Conservation (phyloP, 768 basidiomycete genomes). For the Lentinula sp. region DNA sequence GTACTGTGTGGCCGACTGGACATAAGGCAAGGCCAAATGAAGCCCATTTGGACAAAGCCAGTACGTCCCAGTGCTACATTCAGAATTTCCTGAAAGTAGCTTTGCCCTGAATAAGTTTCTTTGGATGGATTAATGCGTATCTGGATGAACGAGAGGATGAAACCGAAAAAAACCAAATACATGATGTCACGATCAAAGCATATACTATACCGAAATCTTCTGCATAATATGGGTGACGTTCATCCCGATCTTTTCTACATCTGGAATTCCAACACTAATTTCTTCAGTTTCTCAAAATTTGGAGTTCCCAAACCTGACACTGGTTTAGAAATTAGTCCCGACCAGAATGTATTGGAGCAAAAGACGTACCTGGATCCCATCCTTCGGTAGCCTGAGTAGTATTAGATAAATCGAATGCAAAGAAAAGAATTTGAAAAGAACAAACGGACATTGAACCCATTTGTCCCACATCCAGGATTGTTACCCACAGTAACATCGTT, state of each 20-base stretch:
- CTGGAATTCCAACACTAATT: conserved; percentile 18
- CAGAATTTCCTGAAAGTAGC: too few species aligned
- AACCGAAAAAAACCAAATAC: too few species aligned
- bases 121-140: too few species aligned
- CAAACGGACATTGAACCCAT: conserved; percentile 55
- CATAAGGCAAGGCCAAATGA: too few species aligned
- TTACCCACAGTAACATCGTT: conserved; percentile 59
- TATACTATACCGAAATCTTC: too few species aligned
- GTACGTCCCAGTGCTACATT: too few species aligned
- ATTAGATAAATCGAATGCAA: not conserved
- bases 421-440: not conserved
- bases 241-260: not conserved
- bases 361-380: conserved; percentile 52
- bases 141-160: too few species aligned
- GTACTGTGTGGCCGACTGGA: too few species aligned
- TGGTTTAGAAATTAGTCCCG: not conserved
- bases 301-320: conserved; percentile 16
- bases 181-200: too few species aligned
- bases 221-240: too few species aligned
- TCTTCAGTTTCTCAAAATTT: conserved; percentile 23
- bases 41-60: too few species aligned
- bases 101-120: too few species aligned
- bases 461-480: conserved; percentile 45
- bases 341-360: not conserved
- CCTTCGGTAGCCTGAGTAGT: conserved; percentile 35